phyloP scores from a whole-genome alignment of 164 flowering plant species.

The Brasenia schreberi region DNA sequence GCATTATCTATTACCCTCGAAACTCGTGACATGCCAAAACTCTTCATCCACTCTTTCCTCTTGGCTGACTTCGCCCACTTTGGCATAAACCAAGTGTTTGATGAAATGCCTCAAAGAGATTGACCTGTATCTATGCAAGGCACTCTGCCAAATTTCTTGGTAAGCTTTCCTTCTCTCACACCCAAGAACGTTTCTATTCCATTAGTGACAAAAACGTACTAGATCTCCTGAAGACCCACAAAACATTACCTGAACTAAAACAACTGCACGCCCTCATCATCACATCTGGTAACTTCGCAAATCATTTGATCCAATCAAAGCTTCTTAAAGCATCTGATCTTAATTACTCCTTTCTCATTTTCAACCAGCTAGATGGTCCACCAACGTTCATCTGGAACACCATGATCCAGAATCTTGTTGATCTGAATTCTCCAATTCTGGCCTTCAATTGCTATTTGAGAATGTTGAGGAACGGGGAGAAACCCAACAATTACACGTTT shows the following conservation, averaged over 20 bases:
- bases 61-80: no score
- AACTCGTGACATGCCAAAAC: no score
- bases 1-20: no score
- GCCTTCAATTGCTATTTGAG: neutral
- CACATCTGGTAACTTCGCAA: neutral
- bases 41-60: no score
- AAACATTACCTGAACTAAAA: neutral
- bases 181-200: neutral
- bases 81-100: neutral
- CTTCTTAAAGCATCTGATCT: neutral
- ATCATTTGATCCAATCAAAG: neutral
- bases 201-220: neutral
- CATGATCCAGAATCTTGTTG: neutral
- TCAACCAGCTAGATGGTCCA: neutral
- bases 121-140: neutral
- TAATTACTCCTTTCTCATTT: neutral
- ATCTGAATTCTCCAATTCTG: neutral
- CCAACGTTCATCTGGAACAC: neutral
- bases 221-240: neutral
- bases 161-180: neutral
- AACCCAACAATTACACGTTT: constrained; percentile 1
- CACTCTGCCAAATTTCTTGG: neutral
- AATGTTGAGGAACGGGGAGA: neutral
- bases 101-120: neutral
- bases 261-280: constrained; percentile 1